These are phyloP conservation scores for Kwoniella dejecticola DNA, from an alignment of 768 basidiomycete genomes.

Conservation along the genomic window DNA sequence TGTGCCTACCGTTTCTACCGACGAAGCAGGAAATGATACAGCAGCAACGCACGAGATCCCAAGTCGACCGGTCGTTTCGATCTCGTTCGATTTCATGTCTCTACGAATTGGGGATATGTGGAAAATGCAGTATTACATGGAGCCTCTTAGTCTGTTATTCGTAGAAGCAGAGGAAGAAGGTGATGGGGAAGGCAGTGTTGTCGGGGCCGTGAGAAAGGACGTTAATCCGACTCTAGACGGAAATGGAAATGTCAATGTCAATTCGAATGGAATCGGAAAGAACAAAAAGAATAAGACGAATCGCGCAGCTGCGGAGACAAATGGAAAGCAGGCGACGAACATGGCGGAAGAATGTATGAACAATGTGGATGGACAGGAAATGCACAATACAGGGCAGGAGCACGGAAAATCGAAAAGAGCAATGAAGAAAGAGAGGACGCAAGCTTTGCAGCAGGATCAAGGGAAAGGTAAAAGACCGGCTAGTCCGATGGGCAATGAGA, in stretches of 20 bases:
- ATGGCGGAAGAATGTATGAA: too few species aligned
- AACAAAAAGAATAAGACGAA: neutral
- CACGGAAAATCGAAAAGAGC: neutral
- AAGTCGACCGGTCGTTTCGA: constrained; percentile 64
- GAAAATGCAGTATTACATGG: constrained; percentile 77
- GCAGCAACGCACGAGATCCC: neutral
- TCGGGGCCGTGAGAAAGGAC: constrained; percentile 19
- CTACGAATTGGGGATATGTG: constrained; percentile 77
- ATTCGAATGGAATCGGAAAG: neutral
- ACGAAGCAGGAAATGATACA: constrained; percentile 2
- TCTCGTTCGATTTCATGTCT: constrained; percentile 79
- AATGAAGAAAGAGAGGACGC: constrained; percentile 10
- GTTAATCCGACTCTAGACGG: constrained; percentile 27
- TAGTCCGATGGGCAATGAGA: neutral
- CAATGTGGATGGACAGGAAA: too few species aligned
- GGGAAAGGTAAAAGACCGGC: constrained; percentile 5
- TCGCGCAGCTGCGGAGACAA: neutral
- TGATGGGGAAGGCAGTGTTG: constrained; percentile 32
- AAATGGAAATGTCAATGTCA: neutral
- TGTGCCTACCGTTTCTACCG: constrained; percentile 22
- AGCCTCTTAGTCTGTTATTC: constrained; percentile 64
- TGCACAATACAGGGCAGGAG: too few species aligned
- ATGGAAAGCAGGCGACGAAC: too few species aligned
- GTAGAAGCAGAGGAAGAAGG: constrained; percentile 51
- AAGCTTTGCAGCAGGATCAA: neutral